phyloP scores from a whole-genome alignment of 192 early-diverging fungal genomes.

The Podila epicladia region DNA sequence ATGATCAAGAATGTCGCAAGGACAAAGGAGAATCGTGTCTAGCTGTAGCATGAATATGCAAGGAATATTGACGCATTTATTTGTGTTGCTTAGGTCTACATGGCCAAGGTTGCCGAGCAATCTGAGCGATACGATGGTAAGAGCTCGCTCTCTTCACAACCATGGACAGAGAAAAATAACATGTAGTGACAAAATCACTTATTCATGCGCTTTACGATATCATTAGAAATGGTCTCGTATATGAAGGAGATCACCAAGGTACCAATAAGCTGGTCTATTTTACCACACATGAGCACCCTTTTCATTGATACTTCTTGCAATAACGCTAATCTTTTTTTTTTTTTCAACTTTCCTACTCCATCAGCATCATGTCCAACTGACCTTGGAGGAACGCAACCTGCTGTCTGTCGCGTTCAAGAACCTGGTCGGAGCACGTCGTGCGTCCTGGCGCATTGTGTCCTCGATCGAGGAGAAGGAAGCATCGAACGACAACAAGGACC shows the following conservation, averaged over 20 bases:
- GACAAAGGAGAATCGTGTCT: no score
- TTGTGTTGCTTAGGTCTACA: slow-evolving; percentile 78
- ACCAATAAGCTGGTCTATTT: slow-evolving; percentile 58
- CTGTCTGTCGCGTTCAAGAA: slow-evolving; percentile 99
- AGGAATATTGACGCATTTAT: no score
- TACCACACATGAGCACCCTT: slow-evolving; percentile 84
- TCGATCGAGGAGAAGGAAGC: slow-evolving; percentile 98
- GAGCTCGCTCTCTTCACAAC: not conserved
- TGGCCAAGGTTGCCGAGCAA: slow-evolving; percentile 99
- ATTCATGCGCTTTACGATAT: not conserved
- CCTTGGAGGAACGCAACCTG: slow-evolving; percentile 98
- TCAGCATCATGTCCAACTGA: slow-evolving; percentile 82
- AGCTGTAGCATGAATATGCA: no score
- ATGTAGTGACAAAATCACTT: not conserved
- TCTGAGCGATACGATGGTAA: slow-evolving; percentile 95
- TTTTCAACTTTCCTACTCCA: not conserved
- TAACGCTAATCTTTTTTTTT: not conserved
- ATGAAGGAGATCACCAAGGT: slow-evolving; percentile 60
- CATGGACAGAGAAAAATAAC: not conserved
- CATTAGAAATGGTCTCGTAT: slow-evolving; percentile 49
- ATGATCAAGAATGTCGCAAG: no score
- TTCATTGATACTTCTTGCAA: slow-evolving; percentile 61
- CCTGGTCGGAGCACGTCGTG: slow-evolving; percentile 96
- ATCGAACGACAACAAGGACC: slow-evolving; percentile 84
- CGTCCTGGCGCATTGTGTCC: slow-evolving; percentile 96